Evolutionary conservation across 768 basidiomycete genomes (phyloP), one percentile per base, ranked within the genome.

Genomic region (Tricholoma furcatifolium): DNA sequence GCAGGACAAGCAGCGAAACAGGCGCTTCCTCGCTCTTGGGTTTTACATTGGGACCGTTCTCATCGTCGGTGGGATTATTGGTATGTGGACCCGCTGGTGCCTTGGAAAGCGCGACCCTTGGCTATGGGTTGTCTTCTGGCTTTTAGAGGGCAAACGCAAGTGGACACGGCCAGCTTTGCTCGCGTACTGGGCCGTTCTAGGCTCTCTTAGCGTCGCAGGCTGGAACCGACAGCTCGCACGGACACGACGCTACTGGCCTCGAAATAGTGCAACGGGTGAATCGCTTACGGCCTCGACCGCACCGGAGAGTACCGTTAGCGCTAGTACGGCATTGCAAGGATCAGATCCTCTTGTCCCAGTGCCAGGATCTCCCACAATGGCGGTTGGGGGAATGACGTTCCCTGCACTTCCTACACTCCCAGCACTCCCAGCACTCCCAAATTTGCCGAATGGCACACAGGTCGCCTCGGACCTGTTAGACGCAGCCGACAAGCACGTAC

Each of bases 201-300:
- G 87, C 6, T 79, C 77, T 57, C 76, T 96, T 51, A 95, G 93
- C 53, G 91, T 98, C 20, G 94, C 88, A 7, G 95, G 92, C 0
- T 98, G 97, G 97, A 93, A 85, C 67, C 78, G 94, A 45, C 95
- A 97, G 67, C 71, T 98, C 43, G 87, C 85, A 5, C 77, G 93
- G 54, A 83, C 87, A 1, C 75, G 93, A 52, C 76, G 83, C 57
- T 86, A 85, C 62, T 74, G 88, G 45, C 73, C 79, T 14, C 69
- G 83, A 59, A 76, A 73, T 55, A 59, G 47, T 36, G 65, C 64
- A 52, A 60, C 67, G 20, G 70, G 66, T 17, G 77, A 79, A 11
- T 67, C 62, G 53, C 60, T 71, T 31, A 64, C 62, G 30, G 65
- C 63, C 46, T 65, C 68, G 10, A 62, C 63, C 9, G 56, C 58